Evolutionary conservation across 441 rosid species (phyloP).

Genomic region (Syzygium syzygioides): DNA sequence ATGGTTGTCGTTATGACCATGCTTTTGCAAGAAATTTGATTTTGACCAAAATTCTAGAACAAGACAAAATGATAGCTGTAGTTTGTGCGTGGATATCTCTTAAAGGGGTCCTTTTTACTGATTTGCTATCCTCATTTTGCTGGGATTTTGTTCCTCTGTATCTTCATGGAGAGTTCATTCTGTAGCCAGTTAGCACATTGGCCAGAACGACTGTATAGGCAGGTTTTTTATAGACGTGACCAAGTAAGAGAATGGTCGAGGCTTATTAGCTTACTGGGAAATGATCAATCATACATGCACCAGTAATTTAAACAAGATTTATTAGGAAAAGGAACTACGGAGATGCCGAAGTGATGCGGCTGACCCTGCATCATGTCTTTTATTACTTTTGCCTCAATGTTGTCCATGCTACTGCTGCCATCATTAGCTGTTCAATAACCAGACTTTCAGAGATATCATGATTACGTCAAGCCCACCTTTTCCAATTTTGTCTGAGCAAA

Average conservation of each 20-base stretch:
- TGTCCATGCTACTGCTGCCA: neutral
- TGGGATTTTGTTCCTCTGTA: neutral
- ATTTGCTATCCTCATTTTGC: neutral
- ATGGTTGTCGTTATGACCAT: neutral
- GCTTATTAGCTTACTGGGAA: neutral
- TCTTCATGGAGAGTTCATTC: neutral
- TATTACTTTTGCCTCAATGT: neutral
- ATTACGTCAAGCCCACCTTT: neutral
- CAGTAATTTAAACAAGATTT: neutral
- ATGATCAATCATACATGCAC: neutral
- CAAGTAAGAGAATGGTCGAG: neutral
- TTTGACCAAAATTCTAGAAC: neutral
- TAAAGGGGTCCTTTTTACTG: neutral
- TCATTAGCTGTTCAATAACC: neutral
- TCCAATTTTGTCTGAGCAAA: neutral
- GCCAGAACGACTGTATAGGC: neutral
- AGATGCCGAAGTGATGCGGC: neutral
- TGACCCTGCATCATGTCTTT: neutral
- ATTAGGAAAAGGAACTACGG: neutral
- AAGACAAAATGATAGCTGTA: neutral
- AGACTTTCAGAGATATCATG: neutral
- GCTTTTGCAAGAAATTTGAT: neutral
- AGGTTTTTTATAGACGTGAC: neutral
- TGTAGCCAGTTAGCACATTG: neutral
- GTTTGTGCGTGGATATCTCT: neutral